Evolutionary conservation across 192 early-diverging fungal species (phyloP), one percentile per base, ranked within the genome.

Genomic region (Podochytrium sp.): DNA sequence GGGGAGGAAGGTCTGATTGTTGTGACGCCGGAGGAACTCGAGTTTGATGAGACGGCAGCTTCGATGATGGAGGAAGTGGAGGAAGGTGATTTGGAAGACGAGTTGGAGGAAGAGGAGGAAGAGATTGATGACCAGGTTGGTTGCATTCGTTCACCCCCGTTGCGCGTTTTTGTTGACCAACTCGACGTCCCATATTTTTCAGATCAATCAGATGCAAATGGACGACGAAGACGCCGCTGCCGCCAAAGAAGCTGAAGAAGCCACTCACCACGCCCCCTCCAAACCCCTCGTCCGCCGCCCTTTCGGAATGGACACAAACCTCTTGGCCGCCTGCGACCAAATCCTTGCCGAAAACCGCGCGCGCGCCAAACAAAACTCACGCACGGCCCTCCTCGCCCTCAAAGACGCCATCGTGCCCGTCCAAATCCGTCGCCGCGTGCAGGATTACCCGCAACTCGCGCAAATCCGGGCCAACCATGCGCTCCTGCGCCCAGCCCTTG

Each of bases 41-140:
- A 35, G 23, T 49, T 23, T 25, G 52, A 55, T 25, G 52, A 55
- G 25, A 55, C 7, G 7, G 16, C 25, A 6, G 16, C 7, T 7
- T 25, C 52, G 0, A 25, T 25, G 52, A 29, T 27, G 16, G 52
- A 25, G 30, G 52, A 55, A 55, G 25, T 20, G 2, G 40, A 50
- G 38, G 65, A 65, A 23, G 74, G 67, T 38, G 75, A 74, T n/a
- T n/a, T n/a, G 41, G 30, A 25, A 0, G 65, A 69, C 32, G 63
- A 76, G 32, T 53, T 68, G 25, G 76, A 76, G 12, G 61, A 55
- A 23, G 67, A 75, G 29, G 76, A 75, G 43, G 61, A 32, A 27
- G 43, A 33, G 74, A 78, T 55, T 42, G 76, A 78, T 55, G 73
- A 52, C 35, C 33, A 68, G 76, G n/a, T n/a, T n/a, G n/a, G n/a